Base-by-base conservation (phyloP, 2,329 filamentous ascomycete genomes). In the Aspergillus sp. region DNA sequence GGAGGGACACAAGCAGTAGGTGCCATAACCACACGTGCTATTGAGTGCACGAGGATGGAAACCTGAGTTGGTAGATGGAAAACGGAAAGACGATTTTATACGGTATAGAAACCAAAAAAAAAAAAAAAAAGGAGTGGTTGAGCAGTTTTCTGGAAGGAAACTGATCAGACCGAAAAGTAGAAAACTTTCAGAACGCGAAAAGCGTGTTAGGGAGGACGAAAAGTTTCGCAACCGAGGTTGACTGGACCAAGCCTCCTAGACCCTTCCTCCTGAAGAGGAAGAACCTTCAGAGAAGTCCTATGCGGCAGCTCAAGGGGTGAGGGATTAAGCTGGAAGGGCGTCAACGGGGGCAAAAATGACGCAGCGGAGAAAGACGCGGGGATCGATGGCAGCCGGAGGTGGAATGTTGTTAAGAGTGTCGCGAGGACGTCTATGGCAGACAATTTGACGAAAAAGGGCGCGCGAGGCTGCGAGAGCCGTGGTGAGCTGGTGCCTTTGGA, bases 211-310 rank as follows among this genome's bases (percentile, higher is more conserved):
- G 93, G 93, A 74, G 93, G 93, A 82, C 88, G 86, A 78, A 90
- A 95, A 76, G 85, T 86, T 79, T 88, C 87, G 81, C 88, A 86
- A 84, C 85, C 88, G 81, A 87, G 80, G 80, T 79, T 85, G 81
- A 85, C 84, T 83, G 87, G 88, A 85, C 89, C 86, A 89, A 88
- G 88, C 86, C 89, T 91, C 86, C 86, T 89, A 87, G 90, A 95
- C 89, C 93, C 93, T 94, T 91, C 93, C 93, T 90, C 91, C 74
- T 77, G 78, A 78, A 93, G 91, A 95, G 90, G 91, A 97, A 97
- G 91, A 95, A 90, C 86, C 87, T 84, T 81, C 82, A 83, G 85
- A 85, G 82, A 82, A 84, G 86, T 94, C 88, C 89, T 97, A 98
- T 98, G 91, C 93, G 93, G 93, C 93, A 97, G 91, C 88, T 95